Evolutionary conservation across 345 rosid species (phyloP).

Genomic region (Noccaea caerulescens): DNA sequence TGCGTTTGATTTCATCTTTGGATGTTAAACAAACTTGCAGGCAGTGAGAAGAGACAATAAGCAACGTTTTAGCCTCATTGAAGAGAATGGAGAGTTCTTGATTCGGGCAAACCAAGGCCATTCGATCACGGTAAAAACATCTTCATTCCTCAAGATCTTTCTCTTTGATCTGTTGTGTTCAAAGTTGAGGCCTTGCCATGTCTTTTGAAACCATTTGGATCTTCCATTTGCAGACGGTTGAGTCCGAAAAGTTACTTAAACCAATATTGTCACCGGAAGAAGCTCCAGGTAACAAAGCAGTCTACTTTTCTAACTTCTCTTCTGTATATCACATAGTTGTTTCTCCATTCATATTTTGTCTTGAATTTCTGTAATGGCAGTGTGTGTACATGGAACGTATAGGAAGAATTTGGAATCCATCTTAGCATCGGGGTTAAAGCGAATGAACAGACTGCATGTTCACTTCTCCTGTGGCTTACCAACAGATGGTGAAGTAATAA

Average conservation of each 20-base stretch:
- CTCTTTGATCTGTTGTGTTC: not conserved
- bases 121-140: slow-evolving; percentile 55
- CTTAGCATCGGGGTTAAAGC: slow-evolving; percentile 73
- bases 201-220: not conserved
- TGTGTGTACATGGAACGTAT: slow-evolving; percentile 93
- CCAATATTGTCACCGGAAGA: slow-evolving; percentile 78
- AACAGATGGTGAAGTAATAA: slow-evolving; percentile 76
- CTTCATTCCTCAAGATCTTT: not conserved
- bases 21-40: slow-evolving; percentile 44
- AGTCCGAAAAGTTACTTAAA: slow-evolving; percentile 72
- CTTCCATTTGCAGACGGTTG: slow-evolving; percentile 57
- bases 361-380: slow-evolving; percentile 45
- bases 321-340: not conserved
- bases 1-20: not conserved
- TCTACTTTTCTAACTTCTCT: slow-evolving; percentile 1
- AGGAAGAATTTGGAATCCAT: slow-evolving; percentile 73
- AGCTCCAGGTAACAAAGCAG: slow-evolving; percentile 53
- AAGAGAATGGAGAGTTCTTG: slow-evolving; percentile 74
- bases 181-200: slow-evolving; percentile 3
- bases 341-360: not conserved
- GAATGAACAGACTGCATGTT: slow-evolving; percentile 83
- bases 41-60: slow-evolving; percentile 86
- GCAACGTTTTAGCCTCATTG: slow-evolving; percentile 77
- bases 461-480: slow-evolving; percentile 93
- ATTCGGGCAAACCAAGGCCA: slow-evolving; percentile 98